Conservation (phyloP, 78 protist genomes). For the Diacronema lutheri region DNA sequence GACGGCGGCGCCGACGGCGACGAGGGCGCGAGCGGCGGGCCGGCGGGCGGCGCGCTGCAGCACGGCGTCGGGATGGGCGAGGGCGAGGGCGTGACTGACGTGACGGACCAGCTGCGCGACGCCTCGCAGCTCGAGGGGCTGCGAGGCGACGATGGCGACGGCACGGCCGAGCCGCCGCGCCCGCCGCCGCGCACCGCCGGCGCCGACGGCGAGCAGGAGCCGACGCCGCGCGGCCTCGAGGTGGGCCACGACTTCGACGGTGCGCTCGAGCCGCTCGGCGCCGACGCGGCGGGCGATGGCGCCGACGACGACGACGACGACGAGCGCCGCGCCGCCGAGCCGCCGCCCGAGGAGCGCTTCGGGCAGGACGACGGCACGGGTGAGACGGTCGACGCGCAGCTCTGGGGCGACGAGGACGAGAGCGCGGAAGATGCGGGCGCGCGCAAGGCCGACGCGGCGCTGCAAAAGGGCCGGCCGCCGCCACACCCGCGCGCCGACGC, state of each 20-base stretch:
- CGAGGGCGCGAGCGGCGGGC: conserved; percentile 8
- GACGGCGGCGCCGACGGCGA: conserved; percentile 50
- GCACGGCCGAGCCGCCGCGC: no score
- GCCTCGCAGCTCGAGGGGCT: conserved; percentile 63
- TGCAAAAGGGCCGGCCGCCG: no score
- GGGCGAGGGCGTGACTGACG: conserved; percentile 81
- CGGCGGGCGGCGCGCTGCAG: no score
- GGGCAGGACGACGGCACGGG: neutral
- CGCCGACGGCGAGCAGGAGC: neutral
- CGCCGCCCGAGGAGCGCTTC: no score
- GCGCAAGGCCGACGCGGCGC: no score
- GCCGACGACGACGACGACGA: neutral
- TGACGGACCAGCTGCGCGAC: conserved; percentile 64
- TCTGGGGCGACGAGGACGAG: conserved; percentile 8
- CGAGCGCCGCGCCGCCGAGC: conserved; percentile 21
- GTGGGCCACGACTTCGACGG: conserved; percentile 84
- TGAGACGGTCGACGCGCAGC: neutral
- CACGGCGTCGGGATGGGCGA: conserved; percentile 73
- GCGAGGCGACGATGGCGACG: no score
- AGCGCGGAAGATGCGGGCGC: neutral
- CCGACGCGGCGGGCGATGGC: neutral
- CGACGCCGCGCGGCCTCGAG: conserved; percentile 56
- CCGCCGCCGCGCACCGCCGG: conserved; percentile 22
- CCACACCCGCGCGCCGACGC: no score
- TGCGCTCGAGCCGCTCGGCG: conserved; percentile 11